Conservation (phyloP, 1,284 basidiomycete genomes). For the Microstroma glucosiphilum region DNA sequence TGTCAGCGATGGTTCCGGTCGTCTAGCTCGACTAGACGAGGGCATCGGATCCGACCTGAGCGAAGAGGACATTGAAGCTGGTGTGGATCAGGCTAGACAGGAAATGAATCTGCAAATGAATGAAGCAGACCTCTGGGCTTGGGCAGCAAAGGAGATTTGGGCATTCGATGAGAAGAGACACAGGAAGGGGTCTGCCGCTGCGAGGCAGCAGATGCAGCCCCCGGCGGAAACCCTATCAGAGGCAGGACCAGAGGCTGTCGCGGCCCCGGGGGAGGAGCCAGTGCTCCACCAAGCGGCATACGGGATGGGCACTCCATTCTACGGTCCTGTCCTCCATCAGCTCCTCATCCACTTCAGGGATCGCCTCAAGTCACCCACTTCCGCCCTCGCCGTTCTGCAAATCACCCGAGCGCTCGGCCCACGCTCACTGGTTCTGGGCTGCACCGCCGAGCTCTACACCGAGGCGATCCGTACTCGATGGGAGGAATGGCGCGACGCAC, state of each 20-base stretch:
- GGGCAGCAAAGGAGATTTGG: constrained; percentile 22
- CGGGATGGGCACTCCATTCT: constrained; percentile 35
- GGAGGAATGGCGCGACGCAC: constrained; percentile 31
- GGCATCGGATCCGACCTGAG: constrained; percentile 5
- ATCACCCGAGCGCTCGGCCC: constrained; percentile 27
- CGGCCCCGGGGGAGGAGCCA: background rate
- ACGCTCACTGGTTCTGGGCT: constrained; percentile 38
- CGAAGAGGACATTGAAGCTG: constrained; percentile 20
- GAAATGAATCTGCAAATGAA: constrained; percentile 26
- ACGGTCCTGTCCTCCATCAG: constrained; percentile 37
- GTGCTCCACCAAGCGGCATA: constrained; percentile 14
- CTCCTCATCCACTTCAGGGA: constrained; percentile 37
- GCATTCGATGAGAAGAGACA: background rate
- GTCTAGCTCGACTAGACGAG: background rate
- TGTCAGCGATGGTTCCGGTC: background rate
- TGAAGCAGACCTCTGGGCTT: constrained; percentile 21
- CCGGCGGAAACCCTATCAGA: background rate
- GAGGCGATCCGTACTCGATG: constrained; percentile 40
- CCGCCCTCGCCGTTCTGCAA: constrained; percentile 26
- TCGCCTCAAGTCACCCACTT: constrained; percentile 28
- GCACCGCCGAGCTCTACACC: constrained; percentile 36
- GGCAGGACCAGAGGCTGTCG: background rate
- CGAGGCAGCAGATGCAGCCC: background rate
- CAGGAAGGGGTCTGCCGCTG: background rate
- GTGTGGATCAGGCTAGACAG: constrained; percentile 28